phyloP scores from a whole-genome alignment of 2,329 filamentous ascomycete species.

The Aspergillus texensis region DNA sequence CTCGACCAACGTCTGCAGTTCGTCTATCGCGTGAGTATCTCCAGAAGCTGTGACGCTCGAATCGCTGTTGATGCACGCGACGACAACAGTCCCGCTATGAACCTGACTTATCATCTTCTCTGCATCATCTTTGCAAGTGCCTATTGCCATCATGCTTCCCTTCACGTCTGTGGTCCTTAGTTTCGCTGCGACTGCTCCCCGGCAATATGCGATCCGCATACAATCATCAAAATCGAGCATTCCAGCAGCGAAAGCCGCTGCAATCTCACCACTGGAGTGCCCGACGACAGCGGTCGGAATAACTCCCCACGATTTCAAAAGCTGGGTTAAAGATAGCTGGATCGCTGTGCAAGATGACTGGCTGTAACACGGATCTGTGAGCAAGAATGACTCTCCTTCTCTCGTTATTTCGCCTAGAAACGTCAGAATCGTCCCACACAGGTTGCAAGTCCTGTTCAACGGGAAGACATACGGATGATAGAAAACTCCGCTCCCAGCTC shows the following conservation, averaged over 20 bases:
- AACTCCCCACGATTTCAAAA: constrained; percentile 51
- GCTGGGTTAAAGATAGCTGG: constrained; percentile 50
- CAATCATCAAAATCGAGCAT: constrained; percentile 17
- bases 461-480: neutral
- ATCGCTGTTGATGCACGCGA: neutral
- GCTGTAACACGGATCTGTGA: neutral
- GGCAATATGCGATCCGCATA: constrained; percentile 13
- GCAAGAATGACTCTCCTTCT: neutral
- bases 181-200: neutral
- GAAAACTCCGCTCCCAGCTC: neutral
- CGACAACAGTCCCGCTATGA: neutral
- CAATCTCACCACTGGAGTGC: constrained; percentile 52
- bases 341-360: constrained; percentile 35
- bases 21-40: constrained; percentile 18
- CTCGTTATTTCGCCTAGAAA: neutral
- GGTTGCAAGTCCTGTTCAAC: neutral
- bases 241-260: constrained; percentile 38
- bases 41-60: constrained; percentile 26
- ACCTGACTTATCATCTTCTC: neutral
- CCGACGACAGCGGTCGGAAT: constrained; percentile 45
- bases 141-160: constrained; percentile 13
- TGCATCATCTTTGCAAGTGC: neutral
- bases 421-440: neutral
- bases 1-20: constrained; percentile 26
- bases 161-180: neutral